Base-by-base conservation (phyloP, 768 basidiomycete genomes). In the Suillus subaureus region DNA sequence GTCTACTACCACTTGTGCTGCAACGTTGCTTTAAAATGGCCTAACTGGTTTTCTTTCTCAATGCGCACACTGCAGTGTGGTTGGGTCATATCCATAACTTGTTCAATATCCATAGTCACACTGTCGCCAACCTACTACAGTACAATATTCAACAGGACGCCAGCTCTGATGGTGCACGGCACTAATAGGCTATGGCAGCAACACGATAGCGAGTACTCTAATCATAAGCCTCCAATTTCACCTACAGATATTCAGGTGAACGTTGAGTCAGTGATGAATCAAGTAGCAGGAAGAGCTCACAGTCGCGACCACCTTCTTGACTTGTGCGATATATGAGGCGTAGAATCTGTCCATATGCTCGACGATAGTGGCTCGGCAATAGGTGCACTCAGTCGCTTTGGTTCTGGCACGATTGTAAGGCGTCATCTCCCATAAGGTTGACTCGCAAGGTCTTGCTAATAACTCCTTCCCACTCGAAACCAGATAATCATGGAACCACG, bases 401-500 rank as follows among this genome's bases (percentile, higher is more conserved):
- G 23, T 21, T 5, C 61, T 13, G 35, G 63, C 66, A 18, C 12
- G 35, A 42, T 28, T 58, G 28, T 47, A 63, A 39, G 5, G n/a
- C 12, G 39, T 33, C 28, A 15, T 13, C 8, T 35, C 55, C 35
- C 0, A 8, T 23, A 65, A 28, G 28, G 58, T 67, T 7, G 66
- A 65, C 7, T 31, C 43, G 49, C 60, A 39, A 35, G 66, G 66
- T 15, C 64, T 51, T 18, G 40, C 26, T 11, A 65, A 35, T 18
- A 67, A 56, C 35, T 65, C 60, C n/a, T 26, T 51, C 28, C 66
- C 45, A 67, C 51, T 61, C 21, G 18, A 39, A 35, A 28, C 15
- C 33, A 65, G 31, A 61, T 67, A 67, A 1, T 35, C 56, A 11
- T 47, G n/a, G 23, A 65, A 60, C 64, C 66, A 65, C 8, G 9